phyloP scores from a whole-genome alignment of 306 rosid genomes.

The Lathyrus sativus region DNA sequence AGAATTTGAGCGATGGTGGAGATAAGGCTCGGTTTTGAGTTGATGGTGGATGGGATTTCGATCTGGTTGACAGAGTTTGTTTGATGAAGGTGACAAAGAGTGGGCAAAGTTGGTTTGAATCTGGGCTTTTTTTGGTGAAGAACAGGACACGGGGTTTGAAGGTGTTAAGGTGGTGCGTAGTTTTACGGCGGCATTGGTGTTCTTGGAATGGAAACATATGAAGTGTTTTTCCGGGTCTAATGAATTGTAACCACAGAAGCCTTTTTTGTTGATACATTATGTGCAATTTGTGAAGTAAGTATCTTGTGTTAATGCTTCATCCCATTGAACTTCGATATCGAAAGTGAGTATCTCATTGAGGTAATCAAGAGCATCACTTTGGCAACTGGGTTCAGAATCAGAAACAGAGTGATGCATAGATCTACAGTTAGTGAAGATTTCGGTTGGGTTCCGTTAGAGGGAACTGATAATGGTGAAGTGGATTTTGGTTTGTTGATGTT shows the following conservation, averaged over 20 bases:
- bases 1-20: too few species aligned
- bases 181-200: conserved; percentile 47
- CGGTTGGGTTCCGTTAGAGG: too few species aligned
- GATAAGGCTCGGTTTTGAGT: too few species aligned
- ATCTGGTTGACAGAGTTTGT: too few species aligned
- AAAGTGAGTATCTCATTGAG: conserved; percentile 44
- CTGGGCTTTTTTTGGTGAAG: too few species aligned
- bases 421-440: conserved; percentile 57
- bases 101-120: too few species aligned
- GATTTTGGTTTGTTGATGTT: too few species aligned
- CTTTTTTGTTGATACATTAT: conserved; percentile 47
- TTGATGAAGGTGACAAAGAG: too few species aligned
- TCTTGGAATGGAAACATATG: conserved; percentile 50
- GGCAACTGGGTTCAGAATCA: conserved; percentile 52
- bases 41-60: too few species aligned
- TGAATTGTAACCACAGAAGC: conserved; percentile 75
- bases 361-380: conserved; percentile 58
- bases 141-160: too few species aligned
- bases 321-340: conserved; percentile 82
- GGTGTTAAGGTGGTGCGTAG: too few species aligned
- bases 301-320: conserved; percentile 51
- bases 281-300: conserved; percentile 63
- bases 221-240: conserved; percentile 57
- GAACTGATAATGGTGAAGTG: too few species aligned
- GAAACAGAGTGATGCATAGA: conserved; percentile 46